Evolutionary conservation across 1,284 basidiomycete species (phyloP).

Genomic region (Ustilago sp.): DNA sequence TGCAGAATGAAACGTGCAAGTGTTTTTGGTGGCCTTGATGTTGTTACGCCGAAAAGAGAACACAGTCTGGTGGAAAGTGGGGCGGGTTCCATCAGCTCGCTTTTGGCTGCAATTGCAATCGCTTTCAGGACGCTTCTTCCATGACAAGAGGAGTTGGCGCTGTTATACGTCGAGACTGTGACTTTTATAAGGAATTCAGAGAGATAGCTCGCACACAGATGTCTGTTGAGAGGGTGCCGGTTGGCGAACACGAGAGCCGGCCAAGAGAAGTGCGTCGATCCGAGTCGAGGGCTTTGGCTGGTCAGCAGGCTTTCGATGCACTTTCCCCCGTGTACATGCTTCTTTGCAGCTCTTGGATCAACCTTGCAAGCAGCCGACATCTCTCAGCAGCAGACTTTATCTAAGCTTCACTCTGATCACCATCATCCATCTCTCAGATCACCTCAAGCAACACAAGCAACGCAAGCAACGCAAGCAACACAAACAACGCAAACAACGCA

Average conservation of each 20-base stretch:
- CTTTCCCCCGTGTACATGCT: background rate
- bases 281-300: conserved; percentile 9
- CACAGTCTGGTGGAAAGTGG: background rate
- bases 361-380: background rate
- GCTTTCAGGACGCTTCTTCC: no score
- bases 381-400: background rate
- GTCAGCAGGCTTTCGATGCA: conserved; percentile 1
- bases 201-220: no score
- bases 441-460: background rate
- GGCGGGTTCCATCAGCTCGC: no score
- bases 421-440: background rate
- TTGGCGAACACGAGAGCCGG: background rate
- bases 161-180: no score
- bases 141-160: no score
- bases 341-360: background rate
- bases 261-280: conserved; percentile 18
- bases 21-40: background rate
- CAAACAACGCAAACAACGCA: no score
- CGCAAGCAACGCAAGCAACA: no score
- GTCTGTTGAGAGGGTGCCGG: background rate
- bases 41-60: background rate
- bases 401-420: background rate
- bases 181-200: no score
- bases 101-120: no score
- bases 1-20: background rate